Evolutionary conservation across 306 rosid species (phyloP).

Genomic region (Cucumis hystrix): DNA sequence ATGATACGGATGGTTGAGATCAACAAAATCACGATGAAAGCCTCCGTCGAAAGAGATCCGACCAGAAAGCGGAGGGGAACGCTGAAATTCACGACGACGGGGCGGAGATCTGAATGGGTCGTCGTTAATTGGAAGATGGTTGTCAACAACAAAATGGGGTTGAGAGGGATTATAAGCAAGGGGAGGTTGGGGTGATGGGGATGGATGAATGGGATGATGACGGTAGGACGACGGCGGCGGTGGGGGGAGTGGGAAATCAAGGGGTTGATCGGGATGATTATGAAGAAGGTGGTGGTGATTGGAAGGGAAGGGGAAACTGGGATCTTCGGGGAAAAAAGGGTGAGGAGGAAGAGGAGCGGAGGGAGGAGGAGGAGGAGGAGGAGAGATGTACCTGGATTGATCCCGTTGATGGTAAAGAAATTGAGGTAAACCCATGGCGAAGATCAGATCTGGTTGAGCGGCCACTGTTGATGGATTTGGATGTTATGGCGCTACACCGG

Average conservation of each 20-base stretch:
- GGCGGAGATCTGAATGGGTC: not conserved
- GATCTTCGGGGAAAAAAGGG: constrained; percentile 1
- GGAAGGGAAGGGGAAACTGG: not conserved
- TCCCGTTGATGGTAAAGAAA: constrained; percentile 4
- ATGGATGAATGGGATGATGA: not conserved
- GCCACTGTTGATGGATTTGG: not conserved
- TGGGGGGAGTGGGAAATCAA: not conserved
- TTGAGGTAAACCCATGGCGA: constrained; percentile 8
- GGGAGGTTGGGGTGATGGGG: not conserved
- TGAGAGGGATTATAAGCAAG: not conserved
- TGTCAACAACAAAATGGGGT: not conserved
- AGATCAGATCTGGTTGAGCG: not conserved
- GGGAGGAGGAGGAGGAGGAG: not conserved
- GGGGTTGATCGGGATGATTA: not conserved
- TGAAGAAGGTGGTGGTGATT: not conserved
- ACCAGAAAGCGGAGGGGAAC: constrained; percentile 2
- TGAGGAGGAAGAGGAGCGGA: not conserved
- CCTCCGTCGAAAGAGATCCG: constrained; percentile 3
- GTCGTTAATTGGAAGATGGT: not conserved
- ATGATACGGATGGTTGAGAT: not conserved
- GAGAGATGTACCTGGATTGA: constrained; percentile 7
- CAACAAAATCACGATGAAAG: not conserved
- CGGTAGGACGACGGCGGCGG: not conserved
- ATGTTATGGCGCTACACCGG: not conserved
- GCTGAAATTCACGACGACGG: not conserved